Evolutionary conservation across 2,329 filamentous ascomycete species (phyloP), one percentile per base, ranked within the genome.

Genomic region (Claviceps humidiphila): DNA sequence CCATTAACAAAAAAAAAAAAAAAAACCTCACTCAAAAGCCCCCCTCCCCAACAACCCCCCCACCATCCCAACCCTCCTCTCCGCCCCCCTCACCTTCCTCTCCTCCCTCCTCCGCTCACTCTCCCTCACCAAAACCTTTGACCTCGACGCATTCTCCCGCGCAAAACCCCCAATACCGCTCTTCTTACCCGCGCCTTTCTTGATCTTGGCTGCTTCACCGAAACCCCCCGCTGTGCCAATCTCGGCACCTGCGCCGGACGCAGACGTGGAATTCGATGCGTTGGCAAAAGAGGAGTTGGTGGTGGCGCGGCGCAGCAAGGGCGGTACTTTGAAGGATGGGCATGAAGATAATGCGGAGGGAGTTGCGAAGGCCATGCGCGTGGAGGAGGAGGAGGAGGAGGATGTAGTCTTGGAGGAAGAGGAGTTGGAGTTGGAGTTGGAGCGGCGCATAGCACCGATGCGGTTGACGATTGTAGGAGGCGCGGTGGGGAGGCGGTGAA

Each of bases 301-400:
- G 0, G 87, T 91, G 4, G 86, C 85, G 34, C 85, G 78, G 26
- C 87, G 79, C 17, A 93, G 75, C 20, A 93, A 73, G 0, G 78
- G 75, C 0, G 87, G 87, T 1, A 87, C 78, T 59, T 80, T 82
- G 75, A 88, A 87, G 0, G 71, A 69, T 56, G 53, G 65, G 4
- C 68, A 87, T 0, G 71, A 69, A 56, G 53, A 66, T 2, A 68
- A 60, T 7, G 24, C 2, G 5, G 68, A 63, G 2, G 71, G 66
- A 1, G 70, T 61, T 8, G 76, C 68, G 63, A 87, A 87, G 3
- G 82, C 83, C 53, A 84, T 70, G 22, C 74, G 75, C 2, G 64
- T 63, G 17, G 43, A 26, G 20, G 30, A 11, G 2, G 26, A 30
- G 26, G 5, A 24, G 5, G 4, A n/a, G n/a, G 41, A 24, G 41